Evolutionary conservation across 495 filamentous ascomycete genomes (phyloP).

Genomic region (Talaromyces thailandensis): DNA sequence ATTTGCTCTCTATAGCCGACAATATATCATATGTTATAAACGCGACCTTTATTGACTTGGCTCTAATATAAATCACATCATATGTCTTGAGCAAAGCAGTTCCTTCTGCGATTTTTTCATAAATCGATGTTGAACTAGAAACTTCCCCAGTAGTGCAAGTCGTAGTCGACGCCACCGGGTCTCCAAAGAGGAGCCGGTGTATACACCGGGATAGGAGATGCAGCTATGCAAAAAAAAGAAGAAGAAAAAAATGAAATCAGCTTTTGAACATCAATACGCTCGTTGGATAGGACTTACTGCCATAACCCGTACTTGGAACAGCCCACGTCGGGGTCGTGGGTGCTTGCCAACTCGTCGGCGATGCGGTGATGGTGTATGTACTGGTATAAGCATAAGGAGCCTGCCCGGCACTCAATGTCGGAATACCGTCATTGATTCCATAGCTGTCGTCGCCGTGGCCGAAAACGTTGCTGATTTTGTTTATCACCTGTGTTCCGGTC

Average conservation of each 20-base stretch:
- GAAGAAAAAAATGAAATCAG: too few species aligned
- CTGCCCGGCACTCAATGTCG: constrained; percentile 6
- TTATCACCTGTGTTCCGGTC: constrained; percentile 23
- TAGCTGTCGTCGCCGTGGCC: constrained; percentile 30
- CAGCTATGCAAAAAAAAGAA: constrained; percentile 10
- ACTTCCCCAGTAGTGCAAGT: constrained; percentile 21
- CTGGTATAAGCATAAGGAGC: constrained; percentile 16
- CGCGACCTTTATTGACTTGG: neutral
- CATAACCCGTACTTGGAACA: constrained; percentile 18
- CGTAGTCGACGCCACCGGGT: constrained; percentile 17
- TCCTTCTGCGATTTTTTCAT: neutral
- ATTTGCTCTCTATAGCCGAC: neutral
- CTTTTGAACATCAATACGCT: neutral
- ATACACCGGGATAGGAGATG: constrained; percentile 20
- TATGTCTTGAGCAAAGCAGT: neutral
- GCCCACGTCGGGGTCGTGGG: constrained; percentile 18
- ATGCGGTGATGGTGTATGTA: constrained; percentile 19
- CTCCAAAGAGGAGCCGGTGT: constrained; percentile 17
- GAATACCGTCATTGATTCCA: constrained; percentile 16
- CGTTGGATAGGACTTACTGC: constrained; percentile 15
- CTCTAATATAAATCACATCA: neutral
- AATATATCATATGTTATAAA: neutral
- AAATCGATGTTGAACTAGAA: constrained; percentile 3
- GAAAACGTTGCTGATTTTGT: constrained; percentile 37
- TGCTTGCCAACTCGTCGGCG: constrained; percentile 16